Percentiles rank a stretch among this genome's conserved stretches.
These are phyloP conservation scores for Leptomonas pyrrhocoris DNA, from an alignment of 208 protist genomes.

Conservation along the genomic window DNA sequence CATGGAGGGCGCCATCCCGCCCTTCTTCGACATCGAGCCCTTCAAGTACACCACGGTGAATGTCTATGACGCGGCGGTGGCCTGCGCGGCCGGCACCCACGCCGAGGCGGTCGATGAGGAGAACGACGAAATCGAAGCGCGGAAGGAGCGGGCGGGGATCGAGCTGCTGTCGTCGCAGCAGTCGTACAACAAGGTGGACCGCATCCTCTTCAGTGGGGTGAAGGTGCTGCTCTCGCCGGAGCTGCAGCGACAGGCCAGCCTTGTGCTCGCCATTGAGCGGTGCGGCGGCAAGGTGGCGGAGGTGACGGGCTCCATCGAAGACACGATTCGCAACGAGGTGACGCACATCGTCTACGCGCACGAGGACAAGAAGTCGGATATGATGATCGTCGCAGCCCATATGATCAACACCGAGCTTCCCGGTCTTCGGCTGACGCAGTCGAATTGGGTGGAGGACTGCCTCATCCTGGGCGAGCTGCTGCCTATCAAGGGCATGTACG, in stretches of 20 bases:
- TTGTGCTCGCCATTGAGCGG: constrained; percentile 47
- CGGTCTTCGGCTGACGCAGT: constrained; percentile 66
- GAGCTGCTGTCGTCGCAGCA: constrained; percentile 69
- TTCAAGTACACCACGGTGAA: constrained; percentile 67
- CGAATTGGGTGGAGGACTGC: constrained; percentile 86
- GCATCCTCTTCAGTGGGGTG: constrained; percentile 81
- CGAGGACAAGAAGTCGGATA: constrained; percentile 76
- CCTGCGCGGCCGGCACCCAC: constrained; percentile 33
- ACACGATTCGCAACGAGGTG: constrained; percentile 46
- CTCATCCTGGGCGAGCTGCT: constrained; percentile 82
- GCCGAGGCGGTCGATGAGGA: constrained; percentile 44
- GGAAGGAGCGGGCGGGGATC: constrained; percentile 47
- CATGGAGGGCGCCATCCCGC: constrained; percentile 47
- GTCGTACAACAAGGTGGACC: constrained; percentile 66
- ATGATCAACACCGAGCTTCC: constrained; percentile 45
- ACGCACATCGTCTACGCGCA: constrained; percentile 85
- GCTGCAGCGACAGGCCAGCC: constrained; percentile 38
- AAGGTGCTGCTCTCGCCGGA: constrained; percentile 57
- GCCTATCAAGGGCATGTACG: constrained; percentile 75
- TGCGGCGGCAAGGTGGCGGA: constrained; percentile 71
- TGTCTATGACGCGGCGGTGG: constrained; percentile 63
- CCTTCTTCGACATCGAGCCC: constrained; percentile 65
- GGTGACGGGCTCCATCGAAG: constrained; percentile 33
- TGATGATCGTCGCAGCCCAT: constrained; percentile 72
- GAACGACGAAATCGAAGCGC: constrained; percentile 53